These are phyloP conservation scores for Penicillium alfredii DNA, from an alignment of 495 filamentous ascomycete genomes.

Conservation along the genomic window DNA sequence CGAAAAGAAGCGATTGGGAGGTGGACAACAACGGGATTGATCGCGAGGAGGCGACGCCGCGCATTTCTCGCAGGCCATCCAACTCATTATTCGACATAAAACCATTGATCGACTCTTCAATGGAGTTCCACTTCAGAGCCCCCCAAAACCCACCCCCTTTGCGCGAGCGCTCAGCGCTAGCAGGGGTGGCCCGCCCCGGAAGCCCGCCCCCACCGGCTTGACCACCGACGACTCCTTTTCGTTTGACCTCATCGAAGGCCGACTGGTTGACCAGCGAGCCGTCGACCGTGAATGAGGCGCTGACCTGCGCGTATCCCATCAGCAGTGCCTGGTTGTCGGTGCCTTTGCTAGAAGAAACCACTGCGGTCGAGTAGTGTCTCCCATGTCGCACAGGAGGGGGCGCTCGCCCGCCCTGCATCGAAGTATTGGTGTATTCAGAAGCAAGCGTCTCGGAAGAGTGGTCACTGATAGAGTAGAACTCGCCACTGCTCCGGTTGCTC, in stretches of 20 bases:
- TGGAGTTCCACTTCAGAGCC: conserved; percentile 79
- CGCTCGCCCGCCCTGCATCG: conserved; percentile 41
- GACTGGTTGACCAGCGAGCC: conserved; percentile 84
- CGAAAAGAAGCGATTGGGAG: conserved; percentile 94
- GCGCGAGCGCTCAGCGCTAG: conserved; percentile 56
- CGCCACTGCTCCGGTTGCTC: conserved; percentile 77
- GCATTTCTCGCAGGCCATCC: conserved; percentile 92
- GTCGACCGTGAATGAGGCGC: conserved; percentile 85
- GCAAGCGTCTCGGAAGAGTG: conserved; percentile 88
- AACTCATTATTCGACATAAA: conserved; percentile 78
- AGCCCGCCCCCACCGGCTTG: conserved; percentile 73
- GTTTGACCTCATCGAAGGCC: conserved; percentile 91
- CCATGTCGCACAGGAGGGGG: conserved; percentile 46
- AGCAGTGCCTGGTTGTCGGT: conserved; percentile 69
- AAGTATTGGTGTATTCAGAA: conserved; percentile 78
- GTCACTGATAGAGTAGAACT: conserved; percentile 91
- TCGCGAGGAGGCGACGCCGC: conserved; percentile 69
- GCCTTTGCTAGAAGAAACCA: conserved; percentile 33
- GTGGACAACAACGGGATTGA: conserved; percentile 86
- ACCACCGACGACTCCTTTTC: conserved; percentile 84
- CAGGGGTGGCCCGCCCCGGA: conserved; percentile 21
- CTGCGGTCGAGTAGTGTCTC: conserved; percentile 57
- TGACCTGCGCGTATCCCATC: conserved; percentile 98
- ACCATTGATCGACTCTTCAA: conserved; percentile 84
- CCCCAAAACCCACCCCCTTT: conserved; percentile 74